A percentile compares a stretch with the other conserved stretches of the same genome.
phyloP scores from a whole-genome alignment of 1,139 yeast species.

The Yamadazyma spencermartinsiae region DNA sequence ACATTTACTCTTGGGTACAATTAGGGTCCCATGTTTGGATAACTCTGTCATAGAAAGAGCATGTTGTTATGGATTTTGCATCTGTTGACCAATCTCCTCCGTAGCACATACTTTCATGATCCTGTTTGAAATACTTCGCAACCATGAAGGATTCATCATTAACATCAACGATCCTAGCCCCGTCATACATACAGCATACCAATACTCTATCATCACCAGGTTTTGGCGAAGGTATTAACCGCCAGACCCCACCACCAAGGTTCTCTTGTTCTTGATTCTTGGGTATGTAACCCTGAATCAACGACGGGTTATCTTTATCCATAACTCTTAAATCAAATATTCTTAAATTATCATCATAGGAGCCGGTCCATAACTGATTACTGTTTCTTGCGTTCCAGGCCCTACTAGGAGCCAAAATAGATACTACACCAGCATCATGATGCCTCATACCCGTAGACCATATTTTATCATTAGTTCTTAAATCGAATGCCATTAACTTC shows the following conservation, averaged over 20 bases:
- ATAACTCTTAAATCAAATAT: constrained; percentile 67
- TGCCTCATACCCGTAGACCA: constrained; percentile 57
- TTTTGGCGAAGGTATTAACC: constrained; percentile 65
- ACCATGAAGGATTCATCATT: constrained; percentile 41
- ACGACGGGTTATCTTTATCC: constrained; percentile 34
- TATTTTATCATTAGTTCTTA: constrained; percentile 45
- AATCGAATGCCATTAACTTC: constrained; percentile 71
- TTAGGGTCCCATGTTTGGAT: constrained; percentile 70
- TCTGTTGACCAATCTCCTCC: constrained; percentile 87
- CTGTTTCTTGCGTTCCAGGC: constrained; percentile 45
- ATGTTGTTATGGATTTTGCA: constrained; percentile 54
- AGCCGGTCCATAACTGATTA: constrained; percentile 78
- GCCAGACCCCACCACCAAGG: constrained; percentile 95
- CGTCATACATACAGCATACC: constrained; percentile 94
- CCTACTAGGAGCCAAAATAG: constrained; percentile 55
- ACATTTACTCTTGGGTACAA: background rate
- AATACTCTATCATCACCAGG: constrained; percentile 49
- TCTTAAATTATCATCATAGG: constrained; percentile 81
- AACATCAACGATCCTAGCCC: constrained; percentile 65
- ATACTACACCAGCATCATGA: constrained; percentile 88
- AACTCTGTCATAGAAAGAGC: constrained; percentile 87
- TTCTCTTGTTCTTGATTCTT: constrained; percentile 41
- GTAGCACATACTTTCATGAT: constrained; percentile 90
- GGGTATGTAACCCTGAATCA: constrained; percentile 53
- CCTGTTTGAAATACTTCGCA: constrained; percentile 54